Base-by-base conservation (phyloP, 805 yeast species). In the Myxozyma melibiosi region DNA sequence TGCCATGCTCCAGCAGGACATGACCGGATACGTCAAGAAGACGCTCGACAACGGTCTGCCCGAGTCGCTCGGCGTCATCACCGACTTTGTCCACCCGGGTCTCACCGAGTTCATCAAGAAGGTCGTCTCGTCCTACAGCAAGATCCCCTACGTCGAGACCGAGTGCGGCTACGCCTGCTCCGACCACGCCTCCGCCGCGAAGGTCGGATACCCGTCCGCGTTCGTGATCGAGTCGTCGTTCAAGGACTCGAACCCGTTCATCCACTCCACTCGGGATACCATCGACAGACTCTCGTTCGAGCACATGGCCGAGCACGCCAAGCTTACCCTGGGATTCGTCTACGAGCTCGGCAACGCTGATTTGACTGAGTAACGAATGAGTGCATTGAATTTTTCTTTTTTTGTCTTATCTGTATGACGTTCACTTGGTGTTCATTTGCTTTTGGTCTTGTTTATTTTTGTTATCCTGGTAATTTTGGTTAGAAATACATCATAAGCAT, bases 1-100 rank as follows among this genome's bases (percentile, higher is more conserved):
- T 30, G 90, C 91, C 4, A 86, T 90, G 94, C 75, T 92, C 38
- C 97, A 92, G 72, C 96, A 90, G 70, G 99, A 92, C 70, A 91
- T 91, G 96, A 87, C 96, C 2, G 97, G 96, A 0, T 89, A 77
- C 68, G 80, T 85, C 2, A 75, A 77, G 33, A 80, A 78, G 40
- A 74, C 84, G 39, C 68, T 73, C 38, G 81, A 78, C 61, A 73
- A 62, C 28, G 85, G 79, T 55, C 74, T 69, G 65, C 83, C 76
- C 71, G 90, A 82, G 41, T 84, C 83, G 69, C 79, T 91, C 65
- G 97, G 97, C n/a, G 77, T 92, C 42, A 82, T 90, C 56, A 80
- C 82, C 1, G 96, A 90, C 74, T 84, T 80, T 69, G 84, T 86
- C 1, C 77, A 84, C 25, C 70, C 71, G 0, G 72, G 64, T 3